Percentiles rank a stretch among this genome's conserved stretches.
phyloP scores from a whole-genome alignment of 345 rosid species.

The Eucalyptus grandis region DNA sequence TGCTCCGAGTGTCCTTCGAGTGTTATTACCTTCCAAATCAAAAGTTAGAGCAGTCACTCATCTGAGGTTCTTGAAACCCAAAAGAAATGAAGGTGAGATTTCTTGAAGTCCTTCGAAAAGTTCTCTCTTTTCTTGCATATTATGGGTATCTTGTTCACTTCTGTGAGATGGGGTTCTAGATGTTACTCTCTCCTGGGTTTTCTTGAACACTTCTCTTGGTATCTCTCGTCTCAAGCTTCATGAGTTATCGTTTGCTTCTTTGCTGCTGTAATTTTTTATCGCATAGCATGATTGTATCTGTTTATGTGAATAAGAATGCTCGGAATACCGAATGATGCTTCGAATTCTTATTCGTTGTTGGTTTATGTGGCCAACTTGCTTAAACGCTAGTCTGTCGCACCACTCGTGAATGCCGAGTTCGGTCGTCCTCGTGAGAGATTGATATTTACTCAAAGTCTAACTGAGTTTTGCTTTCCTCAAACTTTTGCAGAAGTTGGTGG shows the following conservation, averaged over 20 bases:
- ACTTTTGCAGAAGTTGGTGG: not conserved
- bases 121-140: not conserved
- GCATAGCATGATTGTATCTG: not conserved
- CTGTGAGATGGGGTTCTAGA: not conserved
- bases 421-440: not conserved
- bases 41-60: not conserved
- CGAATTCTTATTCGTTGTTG: not conserved
- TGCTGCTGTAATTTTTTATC: not conserved
- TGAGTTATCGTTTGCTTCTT: not conserved
- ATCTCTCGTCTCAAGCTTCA: not conserved
- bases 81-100: not conserved
- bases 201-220: not conserved
- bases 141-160: not conserved
- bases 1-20: not conserved
- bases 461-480: not conserved
- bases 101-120: not conserved
- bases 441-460: not conserved
- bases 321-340: not conserved
- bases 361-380: not conserved
- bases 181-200: not conserved
- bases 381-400: not conserved
- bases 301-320: not conserved
- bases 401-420: not conserved
- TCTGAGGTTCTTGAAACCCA: not conserved
- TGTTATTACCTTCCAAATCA: not conserved